Conservation (phyloP, 1,139 yeast species). For the Pneumocystis jirovecii region DNA sequence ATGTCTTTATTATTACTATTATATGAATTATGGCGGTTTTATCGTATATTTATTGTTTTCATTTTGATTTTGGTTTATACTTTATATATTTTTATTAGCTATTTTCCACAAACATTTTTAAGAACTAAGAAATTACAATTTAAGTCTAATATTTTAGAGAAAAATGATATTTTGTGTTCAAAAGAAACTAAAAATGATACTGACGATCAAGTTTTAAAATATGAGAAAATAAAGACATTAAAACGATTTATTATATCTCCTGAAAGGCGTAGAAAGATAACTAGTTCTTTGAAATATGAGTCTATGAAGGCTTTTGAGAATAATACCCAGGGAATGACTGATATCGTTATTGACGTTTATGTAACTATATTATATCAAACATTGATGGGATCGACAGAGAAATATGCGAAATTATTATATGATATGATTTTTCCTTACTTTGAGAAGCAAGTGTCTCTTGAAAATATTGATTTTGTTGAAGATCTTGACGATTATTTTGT, state of each 20-base stretch:
- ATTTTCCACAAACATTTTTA: background rate
- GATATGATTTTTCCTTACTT: background rate
- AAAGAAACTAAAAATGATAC: background rate
- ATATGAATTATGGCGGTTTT: background rate
- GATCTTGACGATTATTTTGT: conserved; percentile 75
- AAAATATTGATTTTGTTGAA: conserved; percentile 67
- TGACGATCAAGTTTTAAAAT: background rate
- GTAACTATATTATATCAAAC: background rate
- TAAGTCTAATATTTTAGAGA: background rate
- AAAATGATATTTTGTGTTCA: background rate
- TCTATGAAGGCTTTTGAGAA: background rate
- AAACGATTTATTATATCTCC: background rate
- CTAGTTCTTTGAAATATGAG: background rate
- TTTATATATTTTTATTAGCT: background rate
- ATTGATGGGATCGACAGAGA: background rate
- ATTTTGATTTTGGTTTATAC: background rate
- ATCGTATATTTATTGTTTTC: background rate
- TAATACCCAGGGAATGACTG: background rate
- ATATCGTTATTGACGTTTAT: background rate
- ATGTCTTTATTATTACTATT: background rate
- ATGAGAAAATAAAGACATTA: background rate
- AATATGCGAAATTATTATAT: background rate
- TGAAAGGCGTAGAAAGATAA: background rate
- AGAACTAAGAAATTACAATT: background rate
- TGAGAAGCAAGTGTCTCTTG: background rate